phyloP scores from a whole-genome alignment of 2,329 filamentous ascomycete genomes.

The Alternaria solani region DNA sequence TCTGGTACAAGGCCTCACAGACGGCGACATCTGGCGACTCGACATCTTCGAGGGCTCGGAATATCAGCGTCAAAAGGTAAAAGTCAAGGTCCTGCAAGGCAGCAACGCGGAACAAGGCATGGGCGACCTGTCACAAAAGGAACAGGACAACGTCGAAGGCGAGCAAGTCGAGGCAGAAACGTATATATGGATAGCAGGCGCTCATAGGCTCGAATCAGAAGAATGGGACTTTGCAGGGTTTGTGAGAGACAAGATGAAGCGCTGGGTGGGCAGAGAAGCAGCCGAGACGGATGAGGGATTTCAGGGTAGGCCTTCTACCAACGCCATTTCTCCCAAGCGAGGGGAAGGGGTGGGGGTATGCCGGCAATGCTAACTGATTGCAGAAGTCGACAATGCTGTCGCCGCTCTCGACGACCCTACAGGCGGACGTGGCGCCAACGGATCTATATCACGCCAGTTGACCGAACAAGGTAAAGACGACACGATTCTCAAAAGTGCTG shows the following conservation, averaged over 20 bases:
- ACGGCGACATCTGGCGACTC: conserved; percentile 75
- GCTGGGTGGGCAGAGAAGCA: conserved; percentile 61
- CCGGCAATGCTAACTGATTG: conserved; percentile 8
- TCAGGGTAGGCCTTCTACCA: conserved; percentile 50
- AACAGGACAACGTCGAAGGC: conserved; percentile 43
- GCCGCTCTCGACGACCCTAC: conserved; percentile 53
- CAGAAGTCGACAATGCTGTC: conserved; percentile 58
- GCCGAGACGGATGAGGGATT: conserved; percentile 58
- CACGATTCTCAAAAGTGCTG: conserved; percentile 41
- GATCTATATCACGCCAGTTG: conserved; percentile 51
- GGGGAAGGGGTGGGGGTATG: background rate
- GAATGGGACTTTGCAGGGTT: conserved; percentile 95
- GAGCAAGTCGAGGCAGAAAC: conserved; percentile 55
- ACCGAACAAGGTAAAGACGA: conserved; percentile 28
- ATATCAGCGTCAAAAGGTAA: conserved; percentile 66
- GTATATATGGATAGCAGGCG: conserved; percentile 61
- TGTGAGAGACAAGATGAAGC: conserved; percentile 73
- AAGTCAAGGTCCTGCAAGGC: conserved; percentile 51
- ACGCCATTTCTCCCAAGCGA: conserved; percentile 13
- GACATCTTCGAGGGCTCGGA: conserved; percentile 84
- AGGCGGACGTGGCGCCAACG: conserved; percentile 54
- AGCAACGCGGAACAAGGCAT: conserved; percentile 20
- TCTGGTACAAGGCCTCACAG: conserved; percentile 77
- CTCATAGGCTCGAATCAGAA: conserved; percentile 66
- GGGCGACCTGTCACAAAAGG: conserved; percentile 33